Conservation (phyloP, 2,329 filamentous ascomycete genomes). For the Colletotrichum somersetense region DNA sequence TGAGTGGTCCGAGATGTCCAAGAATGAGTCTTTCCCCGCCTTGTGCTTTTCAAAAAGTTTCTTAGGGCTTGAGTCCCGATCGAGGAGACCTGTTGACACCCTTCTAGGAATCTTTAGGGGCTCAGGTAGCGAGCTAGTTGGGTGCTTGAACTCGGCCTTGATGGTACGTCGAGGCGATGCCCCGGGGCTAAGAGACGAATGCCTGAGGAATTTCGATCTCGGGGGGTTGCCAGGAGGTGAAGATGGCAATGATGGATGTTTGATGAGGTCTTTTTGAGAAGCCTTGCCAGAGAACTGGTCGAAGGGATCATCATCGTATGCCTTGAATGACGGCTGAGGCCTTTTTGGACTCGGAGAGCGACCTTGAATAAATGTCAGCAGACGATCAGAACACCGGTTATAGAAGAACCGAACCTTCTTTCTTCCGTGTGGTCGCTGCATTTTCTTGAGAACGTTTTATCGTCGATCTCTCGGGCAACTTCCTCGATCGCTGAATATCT, state of each 20-base stretch:
- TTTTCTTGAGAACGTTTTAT: not conserved
- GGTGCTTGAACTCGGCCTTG: slow-evolving; percentile 18
- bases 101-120: slow-evolving; percentile 17
- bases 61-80: not conserved
- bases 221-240: slow-evolving; percentile 19
- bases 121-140: slow-evolving; percentile 16
- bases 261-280: slow-evolving; percentile 17
- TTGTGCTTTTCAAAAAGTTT: not conserved
- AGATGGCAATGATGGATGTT: slow-evolving; percentile 11
- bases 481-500: not conserved
- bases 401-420: slow-evolving; percentile 17
- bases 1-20: slow-evolving; percentile 30
- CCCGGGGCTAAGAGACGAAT: slow-evolving; percentile 34
- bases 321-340: slow-evolving; percentile 29
- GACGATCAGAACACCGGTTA: too few species aligned
- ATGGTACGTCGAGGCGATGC: not conserved
- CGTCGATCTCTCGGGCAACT: not conserved
- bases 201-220: not conserved
- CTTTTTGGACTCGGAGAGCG: slow-evolving; percentile 7
- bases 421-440: not conserved
- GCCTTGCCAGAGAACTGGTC: slow-evolving; percentile 19
- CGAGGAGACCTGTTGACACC: slow-evolving; percentile 1
- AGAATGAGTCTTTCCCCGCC: slow-evolving; percentile 21
- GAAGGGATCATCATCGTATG: slow-evolving; percentile 38
- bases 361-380: slow-evolving; percentile 18